Evolutionary conservation across 2,329 filamentous ascomycete genomes (phyloP).

Genomic region (Talaromyces sp.): DNA sequence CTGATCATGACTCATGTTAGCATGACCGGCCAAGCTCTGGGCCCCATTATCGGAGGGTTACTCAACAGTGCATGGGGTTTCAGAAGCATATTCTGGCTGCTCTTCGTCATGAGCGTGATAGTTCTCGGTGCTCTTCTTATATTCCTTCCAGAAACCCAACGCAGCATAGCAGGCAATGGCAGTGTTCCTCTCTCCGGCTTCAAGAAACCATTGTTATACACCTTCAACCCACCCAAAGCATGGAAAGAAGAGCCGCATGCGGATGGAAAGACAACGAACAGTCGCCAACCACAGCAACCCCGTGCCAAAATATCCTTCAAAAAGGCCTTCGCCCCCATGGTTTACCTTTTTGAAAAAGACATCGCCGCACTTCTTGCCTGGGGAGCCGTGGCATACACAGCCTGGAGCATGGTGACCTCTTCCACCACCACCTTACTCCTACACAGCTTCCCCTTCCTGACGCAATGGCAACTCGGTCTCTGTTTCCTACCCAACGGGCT

Average conservation of each 20-base stretch:
- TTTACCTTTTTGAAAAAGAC: constrained; percentile 29
- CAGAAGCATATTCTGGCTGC: constrained; percentile 33
- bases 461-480: constrained; percentile 21
- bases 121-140: constrained; percentile 22
- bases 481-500: constrained; percentile 26
- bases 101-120: constrained; percentile 25
- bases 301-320: constrained; percentile 1
- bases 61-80: constrained; percentile 27
- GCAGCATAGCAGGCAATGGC: constrained; percentile 34
- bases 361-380: constrained; percentile 31
- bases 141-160: constrained; percentile 33
- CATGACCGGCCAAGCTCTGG: constrained; percentile 27
- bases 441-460: constrained; percentile 28
- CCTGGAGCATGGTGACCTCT: constrained; percentile 37
- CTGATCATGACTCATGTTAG: not conserved
- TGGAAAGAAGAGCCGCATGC: not conserved
- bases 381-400: constrained; percentile 28
- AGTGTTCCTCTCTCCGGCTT: constrained; percentile 20
- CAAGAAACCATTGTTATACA: constrained; percentile 17
- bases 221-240: not conserved
- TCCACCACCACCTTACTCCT: constrained; percentile 34
- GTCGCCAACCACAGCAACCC: not conserved
- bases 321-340: constrained; percentile 3
- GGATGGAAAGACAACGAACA: not conserved
- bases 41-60: constrained; percentile 31